Evolutionary conservation across 2,329 filamentous ascomycete genomes (phyloP).

Genomic region (Mycosphaerella arachidis): DNA sequence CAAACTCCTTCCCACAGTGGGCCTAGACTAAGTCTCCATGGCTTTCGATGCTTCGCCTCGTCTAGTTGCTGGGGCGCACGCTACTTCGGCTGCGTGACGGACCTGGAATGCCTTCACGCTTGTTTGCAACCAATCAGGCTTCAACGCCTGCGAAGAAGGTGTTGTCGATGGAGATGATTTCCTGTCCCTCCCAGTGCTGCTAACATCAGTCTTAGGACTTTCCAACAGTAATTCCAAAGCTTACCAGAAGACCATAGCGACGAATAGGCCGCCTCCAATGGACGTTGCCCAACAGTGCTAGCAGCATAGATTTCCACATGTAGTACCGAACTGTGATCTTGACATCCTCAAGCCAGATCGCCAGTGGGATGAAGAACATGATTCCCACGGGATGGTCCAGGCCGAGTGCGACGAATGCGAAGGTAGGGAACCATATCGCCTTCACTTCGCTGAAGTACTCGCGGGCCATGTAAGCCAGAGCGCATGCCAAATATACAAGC

Average conservation of each 20-base stretch:
- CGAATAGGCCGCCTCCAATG: conserved; percentile 51
- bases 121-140: conserved; percentile 6
- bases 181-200: conserved; percentile 14
- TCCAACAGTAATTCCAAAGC: conserved; percentile 1
- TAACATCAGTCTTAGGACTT: neutral
- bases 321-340: conserved; percentile 49
- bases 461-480: conserved; percentile 45
- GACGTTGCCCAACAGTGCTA: conserved; percentile 51
- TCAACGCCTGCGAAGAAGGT: conserved; percentile 10
- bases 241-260: conserved; percentile 46
- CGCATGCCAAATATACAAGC: conserved; percentile 54
- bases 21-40: too few species aligned
- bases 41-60: neutral
- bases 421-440: conserved; percentile 46
- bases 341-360: conserved; percentile 45
- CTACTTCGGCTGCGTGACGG: neutral
- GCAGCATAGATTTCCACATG: conserved; percentile 56
- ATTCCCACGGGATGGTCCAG: conserved; percentile 57
- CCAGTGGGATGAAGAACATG: conserved; percentile 39
- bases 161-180: conserved; percentile 14
- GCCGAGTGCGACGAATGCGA: conserved; percentile 18
- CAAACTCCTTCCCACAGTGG: too few species aligned
- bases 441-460: conserved; percentile 52
- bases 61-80: neutral
- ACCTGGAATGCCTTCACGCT: neutral